A percentile compares a stretch with the other conserved stretches of the same genome.
Evolutionary conservation across 1,139 yeast genomes (phyloP).

Genomic region (Protomyces macrosporus): DNA sequence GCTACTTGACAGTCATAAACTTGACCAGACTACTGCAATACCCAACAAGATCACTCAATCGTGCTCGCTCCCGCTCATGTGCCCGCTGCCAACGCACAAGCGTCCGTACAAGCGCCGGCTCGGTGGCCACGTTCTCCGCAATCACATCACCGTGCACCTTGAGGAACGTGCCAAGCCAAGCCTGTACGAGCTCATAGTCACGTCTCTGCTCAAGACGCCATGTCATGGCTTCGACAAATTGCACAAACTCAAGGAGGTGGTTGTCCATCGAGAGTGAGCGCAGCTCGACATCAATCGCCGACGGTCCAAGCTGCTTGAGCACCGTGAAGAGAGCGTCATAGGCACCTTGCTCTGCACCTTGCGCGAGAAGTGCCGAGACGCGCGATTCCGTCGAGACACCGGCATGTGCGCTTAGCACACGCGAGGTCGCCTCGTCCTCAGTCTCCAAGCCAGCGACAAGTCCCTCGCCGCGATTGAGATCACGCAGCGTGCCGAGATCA

Average conservation of each 20-base stretch:
- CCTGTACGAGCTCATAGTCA: constrained; percentile 69
- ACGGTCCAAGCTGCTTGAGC: constrained; percentile 64
- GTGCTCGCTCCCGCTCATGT: constrained; percentile 46
- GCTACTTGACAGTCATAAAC: constrained; percentile 43
- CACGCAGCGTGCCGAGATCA: constrained; percentile 46
- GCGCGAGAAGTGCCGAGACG: constrained; percentile 63
- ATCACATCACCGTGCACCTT: constrained; percentile 80
- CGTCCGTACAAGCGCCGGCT: constrained; percentile 36
- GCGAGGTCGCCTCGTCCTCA: not conserved
- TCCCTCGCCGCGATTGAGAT: constrained; percentile 27
- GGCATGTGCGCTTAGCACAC: constrained; percentile 1
- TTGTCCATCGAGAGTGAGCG: constrained; percentile 64
- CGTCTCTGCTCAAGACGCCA: constrained; percentile 53
- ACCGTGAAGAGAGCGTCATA: constrained; percentile 48
- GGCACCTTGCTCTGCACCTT: constrained; percentile 44
- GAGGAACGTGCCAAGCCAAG: constrained; percentile 69
- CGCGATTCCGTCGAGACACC: constrained; percentile 42
- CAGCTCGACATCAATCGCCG: constrained; percentile 77
- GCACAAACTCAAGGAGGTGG: constrained; percentile 58
- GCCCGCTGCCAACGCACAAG: constrained; percentile 49
- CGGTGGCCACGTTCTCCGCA: constrained; percentile 44
- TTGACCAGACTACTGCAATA: constrained; percentile 78
- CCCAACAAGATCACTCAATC: constrained; percentile 64
- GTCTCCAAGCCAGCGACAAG: constrained; percentile 7
- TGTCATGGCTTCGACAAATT: constrained; percentile 61